Conservation (phyloP, 257 asterid genomes). For the Leptodermis oblonga region DNA sequence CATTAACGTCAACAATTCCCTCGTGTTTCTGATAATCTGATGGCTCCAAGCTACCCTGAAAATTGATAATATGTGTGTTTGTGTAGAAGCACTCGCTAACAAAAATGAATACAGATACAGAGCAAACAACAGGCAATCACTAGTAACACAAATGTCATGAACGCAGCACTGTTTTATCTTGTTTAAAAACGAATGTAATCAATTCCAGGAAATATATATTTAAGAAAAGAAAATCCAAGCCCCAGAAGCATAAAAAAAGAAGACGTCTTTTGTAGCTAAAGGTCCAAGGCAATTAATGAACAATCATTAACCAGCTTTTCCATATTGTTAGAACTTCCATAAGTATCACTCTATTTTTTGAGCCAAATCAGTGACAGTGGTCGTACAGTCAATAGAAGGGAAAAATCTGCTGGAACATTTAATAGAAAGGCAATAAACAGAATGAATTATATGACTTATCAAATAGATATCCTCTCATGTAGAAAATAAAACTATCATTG, state of each 20-base stretch:
- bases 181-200: neutral
- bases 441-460: neutral
- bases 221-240: neutral
- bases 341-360: neutral
- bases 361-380: neutral
- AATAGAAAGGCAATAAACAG: neutral
- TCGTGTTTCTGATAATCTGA: constrained; percentile 30
- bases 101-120: neutral
- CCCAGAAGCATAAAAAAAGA: neutral
- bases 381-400: neutral
- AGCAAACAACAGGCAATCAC: neutral
- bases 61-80: neutral
- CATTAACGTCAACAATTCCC: constrained; percentile 17
- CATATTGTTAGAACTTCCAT: neutral
- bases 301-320: neutral
- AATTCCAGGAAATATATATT: neutral
- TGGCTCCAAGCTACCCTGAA: constrained; percentile 41
- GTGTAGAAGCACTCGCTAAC: neutral
- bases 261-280: neutral
- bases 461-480: neutral
- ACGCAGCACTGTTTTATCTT: too few species aligned
- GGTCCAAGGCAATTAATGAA: neutral
- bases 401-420: neutral
- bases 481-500: neutral
- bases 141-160: neutral